Conservation (phyloP, 2,329 filamentous ascomycete species). For the Tolypocladium pustulatum region DNA sequence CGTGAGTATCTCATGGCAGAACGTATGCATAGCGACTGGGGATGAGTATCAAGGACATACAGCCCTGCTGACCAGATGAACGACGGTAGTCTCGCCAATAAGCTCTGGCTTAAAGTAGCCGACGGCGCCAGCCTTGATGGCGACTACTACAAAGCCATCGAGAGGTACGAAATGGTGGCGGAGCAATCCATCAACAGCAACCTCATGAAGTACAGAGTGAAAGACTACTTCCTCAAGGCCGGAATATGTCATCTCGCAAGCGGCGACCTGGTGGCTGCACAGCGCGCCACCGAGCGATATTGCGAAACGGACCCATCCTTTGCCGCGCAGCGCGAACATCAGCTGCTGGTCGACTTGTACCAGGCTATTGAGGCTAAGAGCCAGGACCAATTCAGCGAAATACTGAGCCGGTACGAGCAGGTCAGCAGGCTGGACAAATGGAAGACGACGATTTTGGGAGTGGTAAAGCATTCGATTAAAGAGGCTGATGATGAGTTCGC, state of each 20-base stretch:
- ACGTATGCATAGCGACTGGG: neutral
- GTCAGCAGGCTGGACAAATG: constrained; percentile 83
- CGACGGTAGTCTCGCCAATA: constrained; percentile 65
- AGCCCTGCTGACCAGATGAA: no score
- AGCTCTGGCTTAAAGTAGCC: constrained; percentile 84
- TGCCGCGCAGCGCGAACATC: constrained; percentile 64
- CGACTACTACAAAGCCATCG: constrained; percentile 77
- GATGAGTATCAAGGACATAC: no score
- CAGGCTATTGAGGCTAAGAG: constrained; percentile 68
- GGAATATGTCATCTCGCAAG: constrained; percentile 77
- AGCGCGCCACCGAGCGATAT: constrained; percentile 74
- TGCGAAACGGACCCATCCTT: constrained; percentile 71
- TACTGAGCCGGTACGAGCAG: constrained; percentile 81
- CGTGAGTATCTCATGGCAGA: constrained; percentile 43
- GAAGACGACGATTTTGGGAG: constrained; percentile 80
- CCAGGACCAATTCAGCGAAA: constrained; percentile 74
- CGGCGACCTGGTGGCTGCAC: constrained; percentile 67
- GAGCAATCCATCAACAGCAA: constrained; percentile 73
- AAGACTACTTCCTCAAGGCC: constrained; percentile 91
- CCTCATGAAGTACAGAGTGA: constrained; percentile 86
- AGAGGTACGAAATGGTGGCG: constrained; percentile 76
- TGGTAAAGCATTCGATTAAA: constrained; percentile 77
- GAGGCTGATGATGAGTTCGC: constrained; percentile 33
- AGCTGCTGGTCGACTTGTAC: constrained; percentile 67
- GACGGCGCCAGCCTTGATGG: constrained; percentile 73